phyloP scores from a whole-genome alignment of 2,329 filamentous ascomycete species.

The Diplodia mutila region DNA sequence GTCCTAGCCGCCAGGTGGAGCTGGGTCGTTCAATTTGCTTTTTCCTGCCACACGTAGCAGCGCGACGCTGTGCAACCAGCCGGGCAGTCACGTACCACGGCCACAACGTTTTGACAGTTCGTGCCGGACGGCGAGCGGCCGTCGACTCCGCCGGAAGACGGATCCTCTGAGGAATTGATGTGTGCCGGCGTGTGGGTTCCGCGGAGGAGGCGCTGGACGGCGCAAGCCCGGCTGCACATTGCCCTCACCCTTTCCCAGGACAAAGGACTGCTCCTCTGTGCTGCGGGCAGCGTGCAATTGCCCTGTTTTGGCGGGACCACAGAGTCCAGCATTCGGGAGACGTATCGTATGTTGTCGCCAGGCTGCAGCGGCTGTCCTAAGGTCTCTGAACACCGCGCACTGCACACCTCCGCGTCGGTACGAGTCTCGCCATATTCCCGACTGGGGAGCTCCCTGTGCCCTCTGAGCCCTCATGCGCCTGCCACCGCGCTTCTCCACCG shows the following conservation, averaged over 20 bases:
- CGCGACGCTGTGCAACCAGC: constrained; percentile 19
- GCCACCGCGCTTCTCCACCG: constrained; percentile 2
- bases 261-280: not conserved
- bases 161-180: constrained; percentile 8
- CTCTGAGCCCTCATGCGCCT: constrained; percentile 10
- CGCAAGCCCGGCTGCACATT: not conserved
- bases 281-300: not conserved
- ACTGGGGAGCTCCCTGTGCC: constrained; percentile 19
- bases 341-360: constrained; percentile 7
- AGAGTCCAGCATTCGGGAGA: not conserved
- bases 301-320: constrained; percentile 12
- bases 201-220: not conserved
- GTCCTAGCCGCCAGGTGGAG: constrained; percentile 2
- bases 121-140: not conserved
- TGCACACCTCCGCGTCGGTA: constrained; percentile 8
- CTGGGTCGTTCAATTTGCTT: constrained; percentile 18
- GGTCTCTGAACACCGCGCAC: constrained; percentile 3
- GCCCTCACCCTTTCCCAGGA: not conserved
- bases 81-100: constrained; percentile 1
- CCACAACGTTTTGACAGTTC: constrained; percentile 23
- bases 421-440: not conserved
- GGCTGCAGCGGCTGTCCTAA: constrained; percentile 15
- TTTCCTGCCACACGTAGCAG: constrained; percentile 26
- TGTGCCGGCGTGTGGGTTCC: not conserved
- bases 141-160: not conserved